These are phyloP conservation scores for Aureobasidium sp. DNA, from an alignment of 2,329 filamentous ascomycete species.

Conservation along the genomic window DNA sequence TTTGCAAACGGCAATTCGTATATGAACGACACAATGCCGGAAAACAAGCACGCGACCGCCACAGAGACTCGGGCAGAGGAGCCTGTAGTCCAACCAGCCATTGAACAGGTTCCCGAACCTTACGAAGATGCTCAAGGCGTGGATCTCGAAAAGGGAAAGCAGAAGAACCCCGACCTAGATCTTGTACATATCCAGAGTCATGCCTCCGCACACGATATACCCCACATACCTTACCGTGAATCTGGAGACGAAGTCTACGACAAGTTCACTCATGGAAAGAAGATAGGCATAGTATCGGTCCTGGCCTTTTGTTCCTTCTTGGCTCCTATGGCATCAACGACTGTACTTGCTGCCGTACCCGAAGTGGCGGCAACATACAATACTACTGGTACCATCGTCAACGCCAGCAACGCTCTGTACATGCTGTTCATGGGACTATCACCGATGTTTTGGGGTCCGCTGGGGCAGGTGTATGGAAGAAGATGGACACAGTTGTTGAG, in stretches of 20 bases:
- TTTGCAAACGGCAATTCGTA: not conserved
- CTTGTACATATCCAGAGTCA: conserved; percentile 16
- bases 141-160: conserved; percentile 5
- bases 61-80: not conserved
- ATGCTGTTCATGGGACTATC: conserved; percentile 65
- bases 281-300: conserved; percentile 58
- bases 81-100: conserved; percentile 7
- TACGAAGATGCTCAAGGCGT: conserved; percentile 11
- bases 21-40: conserved; percentile 5
- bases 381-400: conserved; percentile 62
- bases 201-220: conserved; percentile 17
- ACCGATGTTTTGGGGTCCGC: conserved; percentile 63
- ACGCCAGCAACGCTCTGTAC: conserved; percentile 67
- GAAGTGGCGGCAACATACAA: conserved; percentile 59
- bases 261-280: conserved; percentile 52
- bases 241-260: conserved; percentile 52
- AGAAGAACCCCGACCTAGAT: not conserved
- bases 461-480: conserved; percentile 44
- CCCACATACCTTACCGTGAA: conserved; percentile 29
- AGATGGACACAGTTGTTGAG: conserved; percentile 48
- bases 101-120: conserved; percentile 5
- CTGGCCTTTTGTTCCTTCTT: conserved; percentile 69
- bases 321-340: conserved; percentile 65
- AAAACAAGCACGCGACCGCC: not conserved
- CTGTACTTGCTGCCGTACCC: conserved; percentile 63